Percentiles rank a stretch among this genome's conserved stretches.
Conservation (phyloP, 2,329 filamentous ascomycete genomes). For the Hypoxylon sp. region DNA sequence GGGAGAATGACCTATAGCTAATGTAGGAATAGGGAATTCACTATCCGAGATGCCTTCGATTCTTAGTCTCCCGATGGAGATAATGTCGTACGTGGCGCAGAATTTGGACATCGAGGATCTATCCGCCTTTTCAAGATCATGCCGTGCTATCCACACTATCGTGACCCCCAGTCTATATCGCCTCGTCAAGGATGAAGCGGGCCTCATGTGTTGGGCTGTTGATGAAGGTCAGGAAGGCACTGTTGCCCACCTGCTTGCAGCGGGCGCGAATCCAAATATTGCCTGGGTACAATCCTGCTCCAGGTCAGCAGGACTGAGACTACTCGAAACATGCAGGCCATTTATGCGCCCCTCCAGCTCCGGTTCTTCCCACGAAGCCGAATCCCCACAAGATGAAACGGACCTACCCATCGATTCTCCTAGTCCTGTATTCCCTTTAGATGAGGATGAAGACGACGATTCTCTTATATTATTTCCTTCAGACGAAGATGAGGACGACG, state of each 20-base stretch:
- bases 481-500: slow-evolving; percentile 1
- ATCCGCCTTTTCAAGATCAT: slow-evolving; percentile 44
- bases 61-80: slow-evolving; percentile 43
- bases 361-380: not conserved
- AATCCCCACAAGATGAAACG: not conserved
- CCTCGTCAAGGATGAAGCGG: slow-evolving; percentile 31
- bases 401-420: not conserved
- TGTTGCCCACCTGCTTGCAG: slow-evolving; percentile 36
- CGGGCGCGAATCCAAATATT: slow-evolving; percentile 43
- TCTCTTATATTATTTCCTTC: not conserved
- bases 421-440: not conserved
- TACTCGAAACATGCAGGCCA: not conserved
- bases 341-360: not conserved
- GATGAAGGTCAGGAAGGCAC: slow-evolving; percentile 36
- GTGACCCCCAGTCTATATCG: slow-evolving; percentile 37
- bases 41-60: slow-evolving; percentile 37
- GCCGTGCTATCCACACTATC: slow-evolving; percentile 32
- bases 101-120: slow-evolving; percentile 31
- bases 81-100: slow-evolving; percentile 27
- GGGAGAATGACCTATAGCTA: not conserved
- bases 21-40: not conserved
- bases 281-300: slow-evolving; percentile 2
- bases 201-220: slow-evolving; percentile 42
- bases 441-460: slow-evolving; percentile 4
- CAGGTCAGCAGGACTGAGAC: not conserved